Evolutionary conservation across 306 rosid species (phyloP), one percentile per base, ranked within the genome.

Genomic region (Amphicarpaea edgeworthii): DNA sequence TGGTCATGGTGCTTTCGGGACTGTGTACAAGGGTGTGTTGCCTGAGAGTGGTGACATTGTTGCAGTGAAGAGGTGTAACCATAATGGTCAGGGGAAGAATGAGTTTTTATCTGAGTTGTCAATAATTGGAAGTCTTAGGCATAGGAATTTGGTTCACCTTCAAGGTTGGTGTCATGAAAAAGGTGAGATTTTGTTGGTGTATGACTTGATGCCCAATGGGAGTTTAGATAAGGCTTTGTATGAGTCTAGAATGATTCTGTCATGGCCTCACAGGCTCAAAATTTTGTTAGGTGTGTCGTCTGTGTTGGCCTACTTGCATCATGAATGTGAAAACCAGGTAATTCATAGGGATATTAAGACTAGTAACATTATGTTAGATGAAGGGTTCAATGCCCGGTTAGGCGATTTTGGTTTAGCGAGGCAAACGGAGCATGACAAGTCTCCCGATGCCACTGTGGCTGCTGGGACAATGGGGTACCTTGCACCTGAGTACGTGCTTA

Each of bases 401-500:
- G 95, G 96, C 0, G 98, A 93, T 87, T 93, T 93, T 50, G 98
- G 98, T 21, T 73, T 93, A 34, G 98, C 96, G 1, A 85, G 93
- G 60, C 96, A 93, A 71, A 85, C 91, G 2, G 95, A 90, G 86
- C 96, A 90, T 78, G 96, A 93, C 23, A 93, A 90, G 82, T 90
- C 96, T 0, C 98, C 98, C 4, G 96, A 93, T 37, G 96, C 93
- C 14, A 93, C 98, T 0, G 98, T 87, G 68, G 98, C 98, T 0
- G 98, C 98, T 0, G 98, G 98, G 7, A 93, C 98, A 72, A 93
- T 93, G 98, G 98, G 98, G 41, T 93, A 93, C 72, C 59, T 93
- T 37, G 98, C 98, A 0, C 98, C 98, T 6, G 98, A 93, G 79
- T 93, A 93, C 62, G 84, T 93, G n/a, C 84, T 90, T 6, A 90